These are phyloP conservation scores for Sugiyamaella pinicola DNA, from an alignment of 1,139 yeast species.

Conservation along the genomic window DNA sequence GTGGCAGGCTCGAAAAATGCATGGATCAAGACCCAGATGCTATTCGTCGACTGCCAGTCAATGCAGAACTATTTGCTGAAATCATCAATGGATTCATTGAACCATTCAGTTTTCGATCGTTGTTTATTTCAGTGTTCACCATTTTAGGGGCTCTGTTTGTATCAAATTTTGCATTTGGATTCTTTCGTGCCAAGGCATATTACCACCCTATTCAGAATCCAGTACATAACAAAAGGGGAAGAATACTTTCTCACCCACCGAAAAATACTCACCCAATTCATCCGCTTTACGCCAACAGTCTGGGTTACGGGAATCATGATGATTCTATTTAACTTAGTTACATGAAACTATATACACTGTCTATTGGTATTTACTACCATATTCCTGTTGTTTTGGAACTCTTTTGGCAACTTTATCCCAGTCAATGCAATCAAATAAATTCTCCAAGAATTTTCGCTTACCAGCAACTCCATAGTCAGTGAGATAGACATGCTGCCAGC, in stretches of 20 bases:
- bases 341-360: constrained; percentile 15
- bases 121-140: constrained; percentile 48
- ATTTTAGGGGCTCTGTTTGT: constrained; percentile 44
- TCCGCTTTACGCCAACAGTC: background rate
- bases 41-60: constrained; percentile 64
- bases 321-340: background rate
- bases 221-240: background rate
- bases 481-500: constrained; percentile 87
- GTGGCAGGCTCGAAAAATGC: constrained; percentile 74
- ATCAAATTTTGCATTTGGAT: constrained; percentile 49
- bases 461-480: constrained; percentile 86
- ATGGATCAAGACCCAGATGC: constrained; percentile 81
- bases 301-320: background rate
- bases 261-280: background rate
- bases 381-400: constrained; percentile 24
- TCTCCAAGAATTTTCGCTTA: constrained; percentile 70
- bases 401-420: constrained; percentile 69
- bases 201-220: background rate
- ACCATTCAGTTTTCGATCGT: constrained; percentile 69
- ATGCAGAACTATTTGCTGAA: constrained; percentile 78
- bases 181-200: constrained; percentile 37
- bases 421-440: constrained; percentile 76
- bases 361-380: constrained; percentile 19
- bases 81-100: constrained; percentile 71
- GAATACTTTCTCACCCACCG: constrained; percentile 11